phyloP scores from a whole-genome alignment of 805 yeast genomes.

The Suhomyces kilbournensis region DNA sequence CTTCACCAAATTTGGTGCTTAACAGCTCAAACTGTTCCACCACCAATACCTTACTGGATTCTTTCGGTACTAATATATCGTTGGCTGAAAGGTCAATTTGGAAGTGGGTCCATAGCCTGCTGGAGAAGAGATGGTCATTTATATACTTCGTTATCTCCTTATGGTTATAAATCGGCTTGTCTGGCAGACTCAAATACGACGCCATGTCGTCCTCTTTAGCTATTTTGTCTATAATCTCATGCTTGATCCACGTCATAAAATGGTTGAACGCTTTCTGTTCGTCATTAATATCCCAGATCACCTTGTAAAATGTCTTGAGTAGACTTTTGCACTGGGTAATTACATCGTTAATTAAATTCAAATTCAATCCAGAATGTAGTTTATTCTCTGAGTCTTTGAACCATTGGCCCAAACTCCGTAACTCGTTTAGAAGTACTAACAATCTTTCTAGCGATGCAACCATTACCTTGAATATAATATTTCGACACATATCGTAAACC shows the following conservation, averaged over 20 bases:
- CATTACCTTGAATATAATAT: constrained; percentile 45
- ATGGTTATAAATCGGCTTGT: constrained; percentile 11
- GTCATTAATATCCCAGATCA: constrained; percentile 43
- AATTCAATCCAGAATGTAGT: constrained; percentile 10
- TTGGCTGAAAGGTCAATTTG: constrained; percentile 12
- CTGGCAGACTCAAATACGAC: constrained; percentile 10
- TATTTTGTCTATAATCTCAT: constrained; percentile 34
- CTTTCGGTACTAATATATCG: constrained; percentile 10
- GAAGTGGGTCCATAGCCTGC: constrained; percentile 19
- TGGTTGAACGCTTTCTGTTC: constrained; percentile 46
- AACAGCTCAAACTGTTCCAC: not conserved
- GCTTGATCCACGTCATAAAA: constrained; percentile 44
- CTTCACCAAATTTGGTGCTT: not conserved
- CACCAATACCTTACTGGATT: not conserved
- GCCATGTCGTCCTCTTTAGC: constrained; percentile 34
- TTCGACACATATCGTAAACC: constrained; percentile 49
- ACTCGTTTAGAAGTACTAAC: constrained; percentile 42
- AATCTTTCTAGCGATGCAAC: constrained; percentile 57
- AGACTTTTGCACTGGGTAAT: constrained; percentile 18
- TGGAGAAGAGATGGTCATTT: constrained; percentile 18
- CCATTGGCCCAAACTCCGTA: constrained; percentile 43
- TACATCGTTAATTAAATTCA: constrained; percentile 3
- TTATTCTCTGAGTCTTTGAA: constrained; percentile 14
- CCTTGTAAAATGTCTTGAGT: constrained; percentile 32
- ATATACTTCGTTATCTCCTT: constrained; percentile 24